Percentiles rank a stretch among this genome's conserved stretches.
These are phyloP conservation scores for Strobilomyces dryophilus DNA, from an alignment of 768 basidiomycete species.

Conservation along the genomic window DNA sequence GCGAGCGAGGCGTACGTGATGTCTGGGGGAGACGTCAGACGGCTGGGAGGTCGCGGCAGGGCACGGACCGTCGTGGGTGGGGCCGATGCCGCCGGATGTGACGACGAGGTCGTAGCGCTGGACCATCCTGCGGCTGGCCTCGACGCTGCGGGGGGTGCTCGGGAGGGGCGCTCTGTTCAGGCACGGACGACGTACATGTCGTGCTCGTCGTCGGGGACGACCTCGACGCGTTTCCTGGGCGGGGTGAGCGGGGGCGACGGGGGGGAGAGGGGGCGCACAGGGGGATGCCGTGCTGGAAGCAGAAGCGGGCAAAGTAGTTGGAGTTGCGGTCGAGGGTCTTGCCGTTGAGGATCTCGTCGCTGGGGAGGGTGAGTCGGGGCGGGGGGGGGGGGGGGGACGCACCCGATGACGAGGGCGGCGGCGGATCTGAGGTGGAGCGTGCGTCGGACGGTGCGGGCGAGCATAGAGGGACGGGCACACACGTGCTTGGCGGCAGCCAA, in stretches of 20 bases:
- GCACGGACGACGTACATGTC: slow-evolving; percentile 55
- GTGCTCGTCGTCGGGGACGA: slow-evolving; percentile 84
- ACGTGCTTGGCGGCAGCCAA: slow-evolving; percentile 12
- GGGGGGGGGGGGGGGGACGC: neutral
- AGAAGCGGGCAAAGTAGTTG: slow-evolving; percentile 82
- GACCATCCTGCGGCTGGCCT: slow-evolving; percentile 81
- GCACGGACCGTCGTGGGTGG: slow-evolving; percentile 77
- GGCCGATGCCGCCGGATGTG: slow-evolving; percentile 88
- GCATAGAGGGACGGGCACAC: neutral
- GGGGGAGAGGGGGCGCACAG: slow-evolving; percentile 41
- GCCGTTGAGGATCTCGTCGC: slow-evolving; percentile 91
- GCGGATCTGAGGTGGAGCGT: too few species aligned
- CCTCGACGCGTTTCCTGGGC: slow-evolving; percentile 79
- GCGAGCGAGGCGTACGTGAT: slow-evolving; percentile 90
- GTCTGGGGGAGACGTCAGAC: slow-evolving; percentile 41
- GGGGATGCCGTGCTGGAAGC: slow-evolving; percentile 84
- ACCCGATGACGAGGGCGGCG: slow-evolving; percentile 77
- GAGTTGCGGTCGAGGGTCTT: slow-evolving; percentile 85
- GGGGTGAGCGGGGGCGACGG: neutral
- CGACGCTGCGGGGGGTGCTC: slow-evolving; percentile 47
- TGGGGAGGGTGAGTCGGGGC: slow-evolving; percentile 22
- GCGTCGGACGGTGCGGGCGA: neutral
- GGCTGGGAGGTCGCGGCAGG: neutral
- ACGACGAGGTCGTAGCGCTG: slow-evolving; percentile 84
- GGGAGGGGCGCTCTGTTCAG: neutral